Evolutionary conservation across 306 rosid genomes (phyloP).

Genomic region (Acacia acuminata): DNA sequence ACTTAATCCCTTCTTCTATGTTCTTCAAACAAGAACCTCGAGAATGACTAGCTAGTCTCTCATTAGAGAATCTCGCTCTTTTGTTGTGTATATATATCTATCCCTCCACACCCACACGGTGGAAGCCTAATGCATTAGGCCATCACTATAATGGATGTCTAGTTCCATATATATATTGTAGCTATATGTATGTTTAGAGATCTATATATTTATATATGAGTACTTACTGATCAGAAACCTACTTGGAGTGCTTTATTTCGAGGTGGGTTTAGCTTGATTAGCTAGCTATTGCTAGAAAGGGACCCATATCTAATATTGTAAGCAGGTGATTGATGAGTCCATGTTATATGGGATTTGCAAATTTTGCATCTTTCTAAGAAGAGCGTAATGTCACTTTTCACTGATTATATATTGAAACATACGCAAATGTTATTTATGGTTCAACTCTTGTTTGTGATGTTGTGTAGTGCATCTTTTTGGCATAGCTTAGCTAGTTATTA

Average conservation of each 20-base stretch:
- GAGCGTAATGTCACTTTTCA: background rate
- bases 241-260: slow-evolving; percentile 10
- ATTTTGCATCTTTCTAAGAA: background rate
- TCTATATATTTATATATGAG: background rate
- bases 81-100: slow-evolving; percentile 10
- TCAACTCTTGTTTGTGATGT: background rate
- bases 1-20: slow-evolving; percentile 69
- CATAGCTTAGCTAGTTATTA: background rate
- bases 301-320: slow-evolving; percentile 13
- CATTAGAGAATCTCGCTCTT: background rate
- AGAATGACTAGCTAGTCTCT: background rate
- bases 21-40: slow-evolving; percentile 65
- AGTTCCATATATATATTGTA: background rate
- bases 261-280: slow-evolving; percentile 18
- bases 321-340: slow-evolving; percentile 18
- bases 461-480: background rate
- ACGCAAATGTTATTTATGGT: background rate
- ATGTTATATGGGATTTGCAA: slow-evolving; percentile 28
- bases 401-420: background rate
- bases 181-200: background rate
- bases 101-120: too few relatives aligned
- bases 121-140: too few relatives aligned
- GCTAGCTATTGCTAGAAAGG: slow-evolving; percentile 1
- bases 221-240: slow-evolving; percentile 5
- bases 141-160: background rate